These are phyloP conservation scores for Globisporangium emineosum DNA, from an alignment of 352 stramenopile species.

Conservation along the genomic window DNA sequence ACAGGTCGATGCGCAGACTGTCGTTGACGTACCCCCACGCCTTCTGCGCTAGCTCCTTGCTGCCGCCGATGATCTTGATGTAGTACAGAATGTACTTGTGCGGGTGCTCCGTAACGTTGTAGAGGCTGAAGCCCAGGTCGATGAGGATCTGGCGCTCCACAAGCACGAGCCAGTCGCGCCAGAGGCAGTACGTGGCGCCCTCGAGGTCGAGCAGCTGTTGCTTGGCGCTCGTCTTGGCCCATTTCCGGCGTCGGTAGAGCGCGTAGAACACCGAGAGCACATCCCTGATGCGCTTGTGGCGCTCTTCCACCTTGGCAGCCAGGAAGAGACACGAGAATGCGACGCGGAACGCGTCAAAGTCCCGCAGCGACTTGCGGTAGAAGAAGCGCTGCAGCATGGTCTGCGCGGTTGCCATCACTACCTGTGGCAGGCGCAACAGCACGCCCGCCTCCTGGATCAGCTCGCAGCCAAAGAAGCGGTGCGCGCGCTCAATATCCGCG, in stretches of 20 bases:
- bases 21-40: constrained; percentile 92
- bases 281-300: constrained; percentile 74
- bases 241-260: constrained; percentile 75
- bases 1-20: constrained; percentile 82
- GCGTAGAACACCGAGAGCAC: constrained; percentile 87
- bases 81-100: constrained; percentile 95
- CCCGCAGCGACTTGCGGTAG: constrained; percentile 74
- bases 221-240: constrained; percentile 36
- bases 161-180: constrained; percentile 84
- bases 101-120: constrained; percentile 90
- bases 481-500: constrained; percentile 31
- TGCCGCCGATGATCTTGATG: constrained; percentile 82
- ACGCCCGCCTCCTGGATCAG: constrained; percentile 89
- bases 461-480: constrained; percentile 88
- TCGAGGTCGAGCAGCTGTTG: constrained; percentile 72
- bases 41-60: constrained; percentile 65
- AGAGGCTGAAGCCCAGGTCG: constrained; percentile 91
- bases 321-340: constrained; percentile 88
- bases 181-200: constrained; percentile 56
- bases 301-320: constrained; percentile 89
- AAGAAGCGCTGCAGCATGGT: constrained; percentile 91
- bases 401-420: constrained; percentile 89
- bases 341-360: constrained; percentile 89
- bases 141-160: constrained; percentile 90
- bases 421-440: constrained; percentile 83